Conservation (phyloP, 768 basidiomycete species). For the Kwoniella europaea region DNA sequence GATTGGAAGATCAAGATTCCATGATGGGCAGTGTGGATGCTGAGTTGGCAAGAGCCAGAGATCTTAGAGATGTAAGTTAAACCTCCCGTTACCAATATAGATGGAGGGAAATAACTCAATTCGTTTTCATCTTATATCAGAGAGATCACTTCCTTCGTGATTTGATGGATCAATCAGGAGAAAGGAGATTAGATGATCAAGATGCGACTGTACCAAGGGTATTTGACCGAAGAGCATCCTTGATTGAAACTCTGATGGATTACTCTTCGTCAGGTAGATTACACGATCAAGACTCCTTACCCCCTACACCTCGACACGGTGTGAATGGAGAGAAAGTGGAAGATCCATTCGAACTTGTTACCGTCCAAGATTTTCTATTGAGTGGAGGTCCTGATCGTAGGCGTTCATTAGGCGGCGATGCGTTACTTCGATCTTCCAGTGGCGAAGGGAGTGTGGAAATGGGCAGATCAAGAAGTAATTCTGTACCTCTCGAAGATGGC, state of each 20-base stretch:
- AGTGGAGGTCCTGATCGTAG: slow-evolving; percentile 2
- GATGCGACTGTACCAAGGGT: slow-evolving; percentile 26
- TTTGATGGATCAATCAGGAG: slow-evolving; percentile 38
- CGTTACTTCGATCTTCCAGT: not conserved
- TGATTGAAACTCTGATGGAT: slow-evolving; percentile 73
- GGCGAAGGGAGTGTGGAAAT: not conserved
- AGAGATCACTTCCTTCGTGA: slow-evolving; percentile 41
- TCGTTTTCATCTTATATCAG: slow-evolving; percentile 8
- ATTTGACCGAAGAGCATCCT: slow-evolving; percentile 67
- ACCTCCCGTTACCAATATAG: not conserved
- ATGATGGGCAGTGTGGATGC: slow-evolving; percentile 23
- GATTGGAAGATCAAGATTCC: slow-evolving; percentile 38
- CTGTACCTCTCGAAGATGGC: slow-evolving; percentile 20
- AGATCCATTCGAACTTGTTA: slow-evolving; percentile 44
- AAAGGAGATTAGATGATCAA: slow-evolving; percentile 36
- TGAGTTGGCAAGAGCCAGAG: slow-evolving; percentile 40
- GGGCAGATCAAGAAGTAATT: slow-evolving; percentile 17
- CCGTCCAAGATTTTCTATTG: slow-evolving; percentile 39
- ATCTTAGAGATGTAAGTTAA: slow-evolving; percentile 39
- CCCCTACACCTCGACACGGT: slow-evolving; percentile 47
- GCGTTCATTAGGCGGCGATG: not conserved
- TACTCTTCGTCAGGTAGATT: slow-evolving; percentile 77
- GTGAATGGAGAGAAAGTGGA: not conserved
- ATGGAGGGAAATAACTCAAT: too few species aligned
- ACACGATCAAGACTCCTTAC: slow-evolving; percentile 76